Base-by-base conservation (phyloP, 169 alveolate species). In the Plasmodium adleri region DNA sequence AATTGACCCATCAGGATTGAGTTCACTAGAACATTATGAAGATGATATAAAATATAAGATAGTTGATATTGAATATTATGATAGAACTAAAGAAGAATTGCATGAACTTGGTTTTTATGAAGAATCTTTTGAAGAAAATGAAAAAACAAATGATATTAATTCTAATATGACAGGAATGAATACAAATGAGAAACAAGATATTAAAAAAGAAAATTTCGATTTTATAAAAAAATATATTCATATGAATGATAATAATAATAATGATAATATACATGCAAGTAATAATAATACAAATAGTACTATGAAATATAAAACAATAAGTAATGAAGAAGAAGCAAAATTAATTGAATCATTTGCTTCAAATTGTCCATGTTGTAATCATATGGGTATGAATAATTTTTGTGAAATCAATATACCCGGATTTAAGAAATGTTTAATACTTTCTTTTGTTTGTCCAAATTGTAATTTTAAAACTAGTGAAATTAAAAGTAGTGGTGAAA, bases 391-490 rank as follows among this genome's bases (percentile, higher is more conserved):
- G 72, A 95, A 96, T 88, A 92, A 95, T 50, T 95, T 95, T 7
- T 99, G 99, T 88, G 95, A 97, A 75, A 94, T 98, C 39, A 92
- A 97, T 54, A 97, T 99, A 70, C 99, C 99, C 10, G 99, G 99
- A 80, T 98, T 98, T 90, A 97, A 98, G 75, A 97, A 96, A 71
- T 96, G 99, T 58, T 93, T 97, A 66, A 97, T 98, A 20, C 96
- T 97, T 97, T 96, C 99, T 32, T 98, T 98, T 90, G 95, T 94
- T 62, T 98, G 99, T 70, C 98, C 95, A 26, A 85, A 56, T 68
- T 99, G 99, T 89, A 99, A 99, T 22, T 95, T 96, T 43, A 97
- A 97, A 87, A 95, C 98, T 13, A 97, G 98, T 58, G 99, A 97
- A 86, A 96, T 99, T 20, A 98, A 98, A 90, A 97, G 99, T 2